Evolutionary conservation across 306 rosid genomes (phyloP), one percentile per base, ranked within the genome.

Genomic region (Trifolium repens): DNA sequence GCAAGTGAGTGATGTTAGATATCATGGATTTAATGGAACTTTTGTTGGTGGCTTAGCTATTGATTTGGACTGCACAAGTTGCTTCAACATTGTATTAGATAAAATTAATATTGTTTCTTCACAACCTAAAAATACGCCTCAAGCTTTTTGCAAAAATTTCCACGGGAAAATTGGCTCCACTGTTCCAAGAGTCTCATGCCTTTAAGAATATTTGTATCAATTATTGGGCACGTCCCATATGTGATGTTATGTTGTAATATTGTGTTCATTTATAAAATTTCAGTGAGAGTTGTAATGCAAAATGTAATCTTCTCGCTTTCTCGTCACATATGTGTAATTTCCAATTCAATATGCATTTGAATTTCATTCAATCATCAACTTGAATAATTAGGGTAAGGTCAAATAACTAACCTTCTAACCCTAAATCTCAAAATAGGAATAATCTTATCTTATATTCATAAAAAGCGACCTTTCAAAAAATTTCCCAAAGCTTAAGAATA

Each of bases 1-100:
- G 24, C 0, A 35, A 8, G 87, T 87, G 35, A 80, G 79, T 10
- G 73, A 72, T 1, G 78, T 84, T 4, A 82, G 53, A 11, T 87
- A 17, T 8, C 68, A 44, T 1, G 50, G 65, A 2, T 8, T 87
- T 40, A 4, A n/a, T 0, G 91, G 91, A 67, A 84, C 84, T 16
- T 74, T 59, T 0, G 57, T 30, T 0, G 12, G 7, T 43, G 84
- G 80, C 2, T 0, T 42, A 0, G 88, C 82, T 1, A 77, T 84
- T 8, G 13, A 12, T 1, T 49, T 84, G 0, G 13, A 65, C 2
- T 87, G 91, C 24, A 7, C 0, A 6, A 71, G 78, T 10, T 84
- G 90, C 49, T 53, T 9, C 47, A 59, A 79, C 14, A 4, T 84
- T 50, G 5, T 19, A 1, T 17, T 87, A 0, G 19, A 17, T 17